phyloP scores from a whole-genome alignment of 2,329 filamentous ascomycete genomes.

The Penicillium frequentans region DNA sequence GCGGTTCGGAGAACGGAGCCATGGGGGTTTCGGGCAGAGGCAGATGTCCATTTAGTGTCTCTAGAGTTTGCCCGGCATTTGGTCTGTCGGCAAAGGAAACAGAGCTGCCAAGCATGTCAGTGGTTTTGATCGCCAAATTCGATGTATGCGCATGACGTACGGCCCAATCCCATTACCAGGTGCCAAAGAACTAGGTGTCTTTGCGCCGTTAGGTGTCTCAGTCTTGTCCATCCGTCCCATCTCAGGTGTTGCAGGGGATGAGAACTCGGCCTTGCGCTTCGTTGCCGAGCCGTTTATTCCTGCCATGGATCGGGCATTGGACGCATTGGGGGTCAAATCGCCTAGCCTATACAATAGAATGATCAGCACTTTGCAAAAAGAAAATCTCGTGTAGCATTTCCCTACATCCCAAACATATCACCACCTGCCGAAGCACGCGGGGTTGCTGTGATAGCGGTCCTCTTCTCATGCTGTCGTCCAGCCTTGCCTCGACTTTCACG shows the following conservation, averaged over 20 bases:
- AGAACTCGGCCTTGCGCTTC: slow-evolving; percentile 55
- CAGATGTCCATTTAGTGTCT: slow-evolving; percentile 79
- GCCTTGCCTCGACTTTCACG: slow-evolving; percentile 67
- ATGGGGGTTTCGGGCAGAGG: slow-evolving; percentile 66
- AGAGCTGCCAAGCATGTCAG: slow-evolving; percentile 37
- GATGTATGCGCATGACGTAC: slow-evolving; percentile 32
- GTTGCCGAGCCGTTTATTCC: slow-evolving; percentile 46
- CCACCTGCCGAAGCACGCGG: slow-evolving; percentile 60
- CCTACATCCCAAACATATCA: slow-evolving; percentile 82
- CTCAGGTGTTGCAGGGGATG: slow-evolving; percentile 47
- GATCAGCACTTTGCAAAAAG: neutral
- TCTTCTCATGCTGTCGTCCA: slow-evolving; percentile 63
- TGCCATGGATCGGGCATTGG: slow-evolving; percentile 34
- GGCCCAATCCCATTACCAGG: slow-evolving; percentile 23
- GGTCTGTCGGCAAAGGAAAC: slow-evolving; percentile 72
- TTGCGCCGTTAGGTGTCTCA: slow-evolving; percentile 52
- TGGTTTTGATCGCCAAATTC: neutral
- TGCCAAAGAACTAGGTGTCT: slow-evolving; percentile 36
- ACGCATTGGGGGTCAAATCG: slow-evolving; percentile 66
- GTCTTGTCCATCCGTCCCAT: slow-evolving; percentile 45
- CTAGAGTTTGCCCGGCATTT: slow-evolving; percentile 78
- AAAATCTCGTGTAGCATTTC: slow-evolving; percentile 21
- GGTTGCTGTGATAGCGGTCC: slow-evolving; percentile 55
- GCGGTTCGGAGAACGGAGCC: slow-evolving; percentile 69
- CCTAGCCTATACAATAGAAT: slow-evolving; percentile 56